Percentiles rank a stretch among this genome's conserved stretches.
phyloP scores from a whole-genome alignment of 1,284 basidiomycete species.

The Apiotrichum gamsii region DNA sequence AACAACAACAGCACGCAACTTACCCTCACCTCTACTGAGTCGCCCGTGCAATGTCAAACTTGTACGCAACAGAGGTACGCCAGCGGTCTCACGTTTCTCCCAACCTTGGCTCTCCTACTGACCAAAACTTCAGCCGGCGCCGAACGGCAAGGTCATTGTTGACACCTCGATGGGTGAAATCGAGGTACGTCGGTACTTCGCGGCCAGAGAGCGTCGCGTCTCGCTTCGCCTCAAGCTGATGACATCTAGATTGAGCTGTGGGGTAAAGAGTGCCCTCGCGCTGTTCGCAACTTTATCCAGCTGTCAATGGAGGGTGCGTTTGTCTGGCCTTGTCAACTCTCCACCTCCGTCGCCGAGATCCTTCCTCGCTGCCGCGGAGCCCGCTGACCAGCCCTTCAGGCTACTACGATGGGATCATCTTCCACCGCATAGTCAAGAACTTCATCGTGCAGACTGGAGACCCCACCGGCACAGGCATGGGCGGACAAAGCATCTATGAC shows the following conservation, averaged over 20 bases:
- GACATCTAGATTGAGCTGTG: conserved; percentile 69
- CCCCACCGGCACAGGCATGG: conserved; percentile 76
- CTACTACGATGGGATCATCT: conserved; percentile 91
- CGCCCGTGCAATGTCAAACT: conserved; percentile 30
- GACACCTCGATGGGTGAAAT: conserved; percentile 87
- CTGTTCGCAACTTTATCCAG: conserved; percentile 87
- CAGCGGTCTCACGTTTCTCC: too few relatives aligned
- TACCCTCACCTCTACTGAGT: too few relatives aligned
- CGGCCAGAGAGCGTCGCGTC: too few relatives aligned
- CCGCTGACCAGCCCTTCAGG: conserved; percentile 51
- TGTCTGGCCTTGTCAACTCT: not conserved
- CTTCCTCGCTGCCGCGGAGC: not conserved
- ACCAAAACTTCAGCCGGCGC: conserved; percentile 49
- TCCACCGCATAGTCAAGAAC: conserved; percentile 73
- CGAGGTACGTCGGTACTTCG: conserved; percentile 53
- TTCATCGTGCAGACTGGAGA: conserved; percentile 97
- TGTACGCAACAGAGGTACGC: conserved; percentile 41
- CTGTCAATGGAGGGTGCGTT: conserved; percentile 78
- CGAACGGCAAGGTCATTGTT: conserved; percentile 77
- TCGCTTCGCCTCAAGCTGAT: conserved; percentile 4
- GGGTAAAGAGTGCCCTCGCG: conserved; percentile 89
- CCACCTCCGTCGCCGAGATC: not conserved
- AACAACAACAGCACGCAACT: too few relatives aligned
- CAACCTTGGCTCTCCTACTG: too few relatives aligned
- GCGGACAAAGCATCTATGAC: conserved; percentile 87